Percentiles rank a stretch among this genome's conserved stretches.
These are phyloP conservation scores for Aspergillus mulundensis DNA, from an alignment of 495 filamentous ascomycete species.

Conservation along the genomic window DNA sequence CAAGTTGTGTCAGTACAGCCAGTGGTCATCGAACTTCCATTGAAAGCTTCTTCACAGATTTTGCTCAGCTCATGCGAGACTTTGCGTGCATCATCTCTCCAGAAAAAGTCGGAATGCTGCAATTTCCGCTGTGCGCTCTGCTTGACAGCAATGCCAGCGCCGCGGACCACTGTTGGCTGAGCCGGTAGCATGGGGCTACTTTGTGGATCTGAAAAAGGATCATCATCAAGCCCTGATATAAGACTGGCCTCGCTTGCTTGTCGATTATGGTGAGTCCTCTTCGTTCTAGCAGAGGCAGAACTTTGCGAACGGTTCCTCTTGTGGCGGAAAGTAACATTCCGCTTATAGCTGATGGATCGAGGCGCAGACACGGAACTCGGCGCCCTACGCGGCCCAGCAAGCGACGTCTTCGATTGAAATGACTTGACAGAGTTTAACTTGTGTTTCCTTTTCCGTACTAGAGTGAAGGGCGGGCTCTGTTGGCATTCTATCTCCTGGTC, in stretches of 20 bases:
- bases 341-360: conserved; percentile 61
- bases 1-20: conserved; percentile 41
- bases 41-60: conserved; percentile 80
- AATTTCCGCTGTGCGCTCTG: conserved; percentile 34
- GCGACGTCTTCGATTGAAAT: conserved; percentile 34
- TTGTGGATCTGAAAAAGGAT: conserved; percentile 18
- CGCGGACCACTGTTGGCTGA: conserved; percentile 38
- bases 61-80: conserved; percentile 64
- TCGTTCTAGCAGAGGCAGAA: conserved; percentile 26
- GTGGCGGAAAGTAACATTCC: conserved; percentile 78
- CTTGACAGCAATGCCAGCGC: conserved; percentile 24
- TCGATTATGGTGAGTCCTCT: conserved; percentile 11
- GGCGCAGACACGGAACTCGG: conserved; percentile 45
- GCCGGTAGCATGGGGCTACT: conserved; percentile 40
- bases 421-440: conserved; percentile 38
- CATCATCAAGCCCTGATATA: conserved; percentile 18
- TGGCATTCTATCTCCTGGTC: conserved; percentile 15
- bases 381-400: conserved; percentile 57
- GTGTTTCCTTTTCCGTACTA: conserved; percentile 33
- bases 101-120: conserved; percentile 44
- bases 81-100: conserved; percentile 58
- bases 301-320: conserved; percentile 43
- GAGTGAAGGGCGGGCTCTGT: conserved; percentile 30
- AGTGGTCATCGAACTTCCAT: conserved; percentile 58
- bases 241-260: conserved; percentile 31